These are phyloP conservation scores for Thamnidium elegans DNA, from an alignment of 192 early-diverging fungal species.

Conservation along the genomic window DNA sequence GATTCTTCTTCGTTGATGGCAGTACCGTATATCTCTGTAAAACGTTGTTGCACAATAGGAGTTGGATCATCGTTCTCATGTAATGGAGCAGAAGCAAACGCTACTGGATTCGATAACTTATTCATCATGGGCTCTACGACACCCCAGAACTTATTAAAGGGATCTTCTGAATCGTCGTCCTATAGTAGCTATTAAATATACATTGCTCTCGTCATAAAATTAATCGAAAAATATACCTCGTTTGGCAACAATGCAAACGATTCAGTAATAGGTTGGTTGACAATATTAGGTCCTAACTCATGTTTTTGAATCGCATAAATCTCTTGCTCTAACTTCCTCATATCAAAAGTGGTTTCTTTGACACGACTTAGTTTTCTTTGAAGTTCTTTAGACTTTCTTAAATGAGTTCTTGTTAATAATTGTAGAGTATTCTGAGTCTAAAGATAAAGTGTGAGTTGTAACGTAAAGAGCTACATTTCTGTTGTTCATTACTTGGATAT, in stretches of 20 bases:
- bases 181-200: slow-evolving; percentile 2
- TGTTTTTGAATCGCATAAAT: neutral
- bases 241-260: slow-evolving; percentile 31
- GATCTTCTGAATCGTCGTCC: slow-evolving; percentile 63
- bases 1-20: slow-evolving; percentile 17
- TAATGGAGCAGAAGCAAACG: slow-evolving; percentile 57
- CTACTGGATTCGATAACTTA: slow-evolving; percentile 67
- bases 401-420: slow-evolving; percentile 66
- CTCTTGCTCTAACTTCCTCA: neutral
- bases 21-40: neutral
- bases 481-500: slow-evolving; percentile 44
- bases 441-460: neutral
- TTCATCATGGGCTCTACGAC: slow-evolving; percentile 69
- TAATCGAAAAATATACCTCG: slow-evolving; percentile 4
- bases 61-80: slow-evolving; percentile 39
- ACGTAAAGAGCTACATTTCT: too few relatives aligned
- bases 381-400: slow-evolving; percentile 61
- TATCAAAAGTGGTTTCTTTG: neutral
- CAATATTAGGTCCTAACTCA: neutral
- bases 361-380: slow-evolving; percentile 37
- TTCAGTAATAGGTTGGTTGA: slow-evolving; percentile 24
- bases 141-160: slow-evolving; percentile 82
- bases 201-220: too few relatives aligned
- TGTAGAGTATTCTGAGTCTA: slow-evolving; percentile 63
- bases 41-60: neutral